Evolutionary conservation across 164 flowering plant genomes (phyloP), one percentile per base, ranked within the genome.

Genomic region (Pachysandra terminalis): DNA sequence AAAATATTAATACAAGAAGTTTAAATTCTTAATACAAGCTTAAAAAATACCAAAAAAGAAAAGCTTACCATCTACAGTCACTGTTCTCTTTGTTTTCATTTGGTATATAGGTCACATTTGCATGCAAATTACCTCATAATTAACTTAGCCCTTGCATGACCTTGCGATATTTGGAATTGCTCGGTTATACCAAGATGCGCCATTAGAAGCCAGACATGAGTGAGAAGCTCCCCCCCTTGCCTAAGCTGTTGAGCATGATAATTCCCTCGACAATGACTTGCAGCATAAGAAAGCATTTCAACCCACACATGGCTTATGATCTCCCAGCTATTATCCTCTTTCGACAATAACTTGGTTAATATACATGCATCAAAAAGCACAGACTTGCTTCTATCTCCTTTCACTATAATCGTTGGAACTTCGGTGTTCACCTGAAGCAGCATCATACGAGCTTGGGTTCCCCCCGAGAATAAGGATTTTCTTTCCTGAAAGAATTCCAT

Each of bases 321-420:
- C 56, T 67, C 45, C 63, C 71, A 67, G 12, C 27, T 49, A 22
- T 22, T 24, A 25, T 2, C 8, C 58, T 35, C 27, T 40, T 55
- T 8, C 17, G 57, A 9, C 22, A 59, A 21, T 21, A 1, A 13
- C 10, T 28, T 72, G 0, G 79, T 76, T 10, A 77, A 51, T 19
- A 28, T 62, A 49, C 76, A 77, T 0, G 68, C 79, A 41, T 72
- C 75, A 25, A 72, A 68, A 56, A 72, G 54, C 60, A 67, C 74
- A 8, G 76, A 77, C 60, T 67, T 64, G 69, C 77, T 60, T 59
- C 71, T 58, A 17, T 77, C 80, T 19, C 76, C 80, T 41, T 70
- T 67, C 62, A 70, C 69, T 54, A 51, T 51, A 16, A 5, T 24
- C 3, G 78, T 77, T 32, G 19, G 52, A 21, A 74, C 64, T 61